Conservation (phyloP, 116 monocot species). For the Papilionanthe hybrid region DNA sequence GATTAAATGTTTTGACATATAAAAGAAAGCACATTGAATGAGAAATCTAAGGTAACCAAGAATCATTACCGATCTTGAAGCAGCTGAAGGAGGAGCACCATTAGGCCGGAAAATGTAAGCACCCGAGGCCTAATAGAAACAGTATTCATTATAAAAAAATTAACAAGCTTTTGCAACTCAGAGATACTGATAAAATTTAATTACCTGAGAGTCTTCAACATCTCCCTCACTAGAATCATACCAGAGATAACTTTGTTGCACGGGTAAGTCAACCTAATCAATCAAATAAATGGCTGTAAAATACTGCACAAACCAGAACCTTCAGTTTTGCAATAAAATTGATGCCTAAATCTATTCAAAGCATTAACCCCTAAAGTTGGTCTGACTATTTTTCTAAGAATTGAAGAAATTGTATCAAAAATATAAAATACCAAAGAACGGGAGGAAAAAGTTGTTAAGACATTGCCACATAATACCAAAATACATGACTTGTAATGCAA, state of each 20-base stretch:
- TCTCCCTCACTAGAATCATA: slow-evolving; percentile 62
- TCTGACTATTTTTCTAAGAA: not conserved
- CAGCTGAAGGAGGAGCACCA: slow-evolving; percentile 44
- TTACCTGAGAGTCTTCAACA: slow-evolving; percentile 47
- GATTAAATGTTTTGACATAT: not conserved
- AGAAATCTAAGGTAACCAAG: not conserved
- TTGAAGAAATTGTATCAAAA: not conserved
- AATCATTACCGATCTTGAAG: slow-evolving; percentile 46
- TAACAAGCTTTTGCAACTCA: not conserved
- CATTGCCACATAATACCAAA: not conserved
- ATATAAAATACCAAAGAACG: not conserved
- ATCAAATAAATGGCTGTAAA: not conserved
- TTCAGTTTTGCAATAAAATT: not conserved
- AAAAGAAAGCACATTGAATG: not conserved
- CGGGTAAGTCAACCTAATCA: slow-evolving; percentile 51
- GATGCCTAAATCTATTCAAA: not conserved
- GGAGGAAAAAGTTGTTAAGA: not conserved
- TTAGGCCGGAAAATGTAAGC: slow-evolving; percentile 83
- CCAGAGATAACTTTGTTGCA: slow-evolving; percentile 75
- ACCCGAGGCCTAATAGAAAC: slow-evolving; percentile 51
- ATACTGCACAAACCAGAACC: not conserved
- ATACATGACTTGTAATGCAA: not conserved
- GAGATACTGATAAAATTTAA: not conserved
- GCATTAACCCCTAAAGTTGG: not conserved
- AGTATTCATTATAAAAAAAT: slow-evolving; percentile 2